Evolutionary conservation across 306 rosid species (phyloP), one percentile per base, ranked within the genome.

Genomic region (Luffa aegyptiaca): DNA sequence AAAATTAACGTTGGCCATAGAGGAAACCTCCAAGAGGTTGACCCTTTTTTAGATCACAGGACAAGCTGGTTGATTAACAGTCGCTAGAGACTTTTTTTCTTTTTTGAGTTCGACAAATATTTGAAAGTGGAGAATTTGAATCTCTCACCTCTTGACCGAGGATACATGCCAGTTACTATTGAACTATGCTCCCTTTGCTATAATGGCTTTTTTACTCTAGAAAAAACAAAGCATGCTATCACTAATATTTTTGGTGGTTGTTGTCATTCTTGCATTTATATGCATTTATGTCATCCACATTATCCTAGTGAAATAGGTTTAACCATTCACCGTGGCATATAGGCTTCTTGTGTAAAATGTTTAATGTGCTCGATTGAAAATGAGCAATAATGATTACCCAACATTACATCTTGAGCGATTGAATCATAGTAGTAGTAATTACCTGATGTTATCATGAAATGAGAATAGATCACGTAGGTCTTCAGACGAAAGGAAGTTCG

Each of bases 401-500:
- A 45, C 9, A 20, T 71, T n/a, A 74, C 45, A 6, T 51, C 21
- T 48, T 48, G 26, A 42, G 53, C 64, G 53, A 51, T 3, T 33
- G n/a, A 75, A 55, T 31, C 57, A 33, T 10, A 75, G 52, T 16
- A 31, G 45, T 44, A 33, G 36, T 48, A 33, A 77, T 87, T 90
- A 94, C 98, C 92, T 89, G 77, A 78, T 78, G 77, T 81, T 89
- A 85, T 86, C 97, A 82, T 84, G 92, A 88, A 90, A 91, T 69
- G 93, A 85, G 86, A 94, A 94, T 73, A 94, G 89, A 92, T 94
- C 89, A 1, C 95, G 98, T 66, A 94, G 95, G 86, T 92, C 97
- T 88, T 92, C 97, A 66, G 85, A 88, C 8, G 98, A 94, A 81
- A 94, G 90, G 56, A 85, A 68, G 86, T 91, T 92, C 48, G 84